A percentile compares a stretch with the other conserved stretches of the same genome.
These are phyloP conservation scores for Leishmania tropica DNA, from an alignment of 208 protist species.

Conservation along the genomic window DNA sequence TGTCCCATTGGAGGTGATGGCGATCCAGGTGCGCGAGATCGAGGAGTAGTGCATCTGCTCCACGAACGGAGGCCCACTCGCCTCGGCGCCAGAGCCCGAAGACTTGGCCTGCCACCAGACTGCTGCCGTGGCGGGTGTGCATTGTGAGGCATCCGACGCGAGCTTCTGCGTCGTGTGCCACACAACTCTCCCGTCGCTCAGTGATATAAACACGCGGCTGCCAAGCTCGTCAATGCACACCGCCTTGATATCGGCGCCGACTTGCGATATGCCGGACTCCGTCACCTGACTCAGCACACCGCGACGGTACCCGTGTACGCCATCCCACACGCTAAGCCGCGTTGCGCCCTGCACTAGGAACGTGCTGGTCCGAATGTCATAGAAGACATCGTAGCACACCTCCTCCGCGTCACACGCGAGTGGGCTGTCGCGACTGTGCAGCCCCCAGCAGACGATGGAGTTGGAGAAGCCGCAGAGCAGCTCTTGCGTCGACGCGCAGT, in stretches of 20 bases:
- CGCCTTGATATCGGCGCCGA: slow-evolving; percentile 44
- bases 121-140: not conserved
- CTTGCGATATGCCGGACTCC: slow-evolving; percentile 18
- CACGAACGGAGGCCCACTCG: slow-evolving; percentile 7
- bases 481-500: slow-evolving; percentile 60
- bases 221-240: slow-evolving; percentile 62
- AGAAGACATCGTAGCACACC: slow-evolving; percentile 39
- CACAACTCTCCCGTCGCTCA: slow-evolving; percentile 41
- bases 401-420: slow-evolving; percentile 51
- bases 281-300: slow-evolving; percentile 44
- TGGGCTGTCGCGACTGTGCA: slow-evolving; percentile 28
- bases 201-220: slow-evolving; percentile 61
- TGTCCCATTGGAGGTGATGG: slow-evolving; percentile 41
- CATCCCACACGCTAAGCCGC: slow-evolving; percentile 68
- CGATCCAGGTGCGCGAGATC: slow-evolving; percentile 42
- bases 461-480: slow-evolving; percentile 64
- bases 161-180: slow-evolving; percentile 41
- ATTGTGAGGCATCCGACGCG: slow-evolving; percentile 4
- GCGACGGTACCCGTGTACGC: slow-evolving; percentile 41
- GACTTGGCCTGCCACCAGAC: slow-evolving; percentile 12
- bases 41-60: slow-evolving; percentile 65
- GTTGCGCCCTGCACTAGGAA: slow-evolving; percentile 73
- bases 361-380: slow-evolving; percentile 41
- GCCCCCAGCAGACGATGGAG: slow-evolving; percentile 48
- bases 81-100: not conserved